Percentiles rank a stretch among this genome's conserved stretches.
phyloP scores from a whole-genome alignment of 768 basidiomycete genomes.

The Amanita molliuscula region DNA sequence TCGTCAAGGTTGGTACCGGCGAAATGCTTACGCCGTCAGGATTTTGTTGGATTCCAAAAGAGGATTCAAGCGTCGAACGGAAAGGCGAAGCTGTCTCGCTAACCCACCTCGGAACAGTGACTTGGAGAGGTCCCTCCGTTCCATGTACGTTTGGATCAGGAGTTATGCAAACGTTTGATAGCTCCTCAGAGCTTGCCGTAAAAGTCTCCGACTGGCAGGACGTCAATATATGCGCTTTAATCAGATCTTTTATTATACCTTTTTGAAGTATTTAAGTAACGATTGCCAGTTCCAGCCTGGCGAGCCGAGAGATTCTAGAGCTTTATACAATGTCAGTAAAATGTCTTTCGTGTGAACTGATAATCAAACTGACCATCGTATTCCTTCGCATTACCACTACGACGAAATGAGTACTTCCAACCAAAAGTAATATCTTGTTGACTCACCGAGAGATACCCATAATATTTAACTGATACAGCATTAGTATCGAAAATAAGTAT shows the following conservation, averaged over 20 bases:
- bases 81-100: background rate
- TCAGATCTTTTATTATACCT: too few relatives aligned
- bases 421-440: background rate
- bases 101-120: slow-evolving; percentile 1
- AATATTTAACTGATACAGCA: slow-evolving; percentile 2
- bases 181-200: background rate
- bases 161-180: background rate
- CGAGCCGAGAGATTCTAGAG: slow-evolving; percentile 9
- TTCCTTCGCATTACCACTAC: background rate
- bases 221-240: background rate
- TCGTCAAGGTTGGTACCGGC: background rate
- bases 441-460: slow-evolving; percentile 8
- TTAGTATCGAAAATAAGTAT: background rate
- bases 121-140: background rate
- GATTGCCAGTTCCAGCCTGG: slow-evolving; percentile 12
- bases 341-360: background rate
- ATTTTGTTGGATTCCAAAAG: background rate
- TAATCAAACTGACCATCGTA: slow-evolving; percentile 3
- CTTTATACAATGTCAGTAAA: slow-evolving; percentile 7
- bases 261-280: slow-evolving; percentile 11
- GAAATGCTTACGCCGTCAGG: background rate
- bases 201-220: background rate
- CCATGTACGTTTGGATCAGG: background rate
- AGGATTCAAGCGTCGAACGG: slow-evolving; percentile 1
- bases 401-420: background rate